A percentile compares a stretch with the other conserved stretches of the same genome.
phyloP scores from a whole-genome alignment of 176 grass and related monocot genomes.

The Ensete ventricosum region DNA sequence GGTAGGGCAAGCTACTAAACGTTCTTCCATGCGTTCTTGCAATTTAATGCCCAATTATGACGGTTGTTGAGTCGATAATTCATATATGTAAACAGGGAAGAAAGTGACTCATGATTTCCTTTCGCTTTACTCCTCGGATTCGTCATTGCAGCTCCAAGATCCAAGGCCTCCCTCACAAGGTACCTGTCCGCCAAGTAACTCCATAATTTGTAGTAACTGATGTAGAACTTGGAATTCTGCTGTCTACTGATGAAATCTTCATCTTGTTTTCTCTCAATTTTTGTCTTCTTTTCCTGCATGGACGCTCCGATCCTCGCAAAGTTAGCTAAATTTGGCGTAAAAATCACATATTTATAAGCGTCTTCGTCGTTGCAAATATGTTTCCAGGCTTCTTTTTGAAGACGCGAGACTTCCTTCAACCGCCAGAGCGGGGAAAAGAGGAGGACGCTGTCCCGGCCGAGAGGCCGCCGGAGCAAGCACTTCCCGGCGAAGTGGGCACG shows the following conservation, averaged over 20 bases:
- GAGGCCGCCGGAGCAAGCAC: too few relatives aligned
- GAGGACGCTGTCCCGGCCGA: neutral
- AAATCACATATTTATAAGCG: too few relatives aligned
- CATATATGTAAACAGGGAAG: conserved; percentile 2
- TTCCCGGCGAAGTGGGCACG: neutral
- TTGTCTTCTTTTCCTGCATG: too few relatives aligned
- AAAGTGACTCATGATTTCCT: conserved; percentile 25
- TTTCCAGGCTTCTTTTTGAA: conserved; percentile 3
- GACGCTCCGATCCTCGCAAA: neutral
- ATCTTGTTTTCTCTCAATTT: neutral
- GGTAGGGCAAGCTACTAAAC: neutral
- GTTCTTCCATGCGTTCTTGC: neutral
- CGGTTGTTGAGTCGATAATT: neutral
- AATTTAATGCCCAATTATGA: neutral
- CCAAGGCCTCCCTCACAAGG: conserved; percentile 9
- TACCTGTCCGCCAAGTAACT: neutral
- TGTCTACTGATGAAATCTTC: neutral
- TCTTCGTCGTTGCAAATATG: too few relatives aligned
- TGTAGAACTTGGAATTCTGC: neutral
- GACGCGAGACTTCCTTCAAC: conserved; percentile 18
- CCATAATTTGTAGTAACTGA: neutral
- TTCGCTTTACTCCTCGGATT: conserved; percentile 13
- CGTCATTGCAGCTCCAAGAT: conserved; percentile 11
- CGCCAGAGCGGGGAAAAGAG: neutral
- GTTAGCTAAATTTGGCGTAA: neutral